These are phyloP conservation scores for Clonostachys rosea DNA, from an alignment of 2,329 filamentous ascomycete species.

Conservation along the genomic window DNA sequence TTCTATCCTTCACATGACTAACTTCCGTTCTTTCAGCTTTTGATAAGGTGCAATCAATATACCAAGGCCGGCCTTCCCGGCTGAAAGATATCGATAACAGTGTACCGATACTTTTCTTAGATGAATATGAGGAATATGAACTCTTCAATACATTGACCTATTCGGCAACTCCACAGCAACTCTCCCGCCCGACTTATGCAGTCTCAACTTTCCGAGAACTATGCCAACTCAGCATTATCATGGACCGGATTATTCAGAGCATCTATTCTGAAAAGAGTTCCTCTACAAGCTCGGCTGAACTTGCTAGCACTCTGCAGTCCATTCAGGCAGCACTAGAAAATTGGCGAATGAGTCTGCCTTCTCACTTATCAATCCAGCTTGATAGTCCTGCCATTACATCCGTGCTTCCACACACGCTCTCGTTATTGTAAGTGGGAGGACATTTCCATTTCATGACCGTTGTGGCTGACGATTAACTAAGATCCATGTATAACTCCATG, in stretches of 20 bases:
- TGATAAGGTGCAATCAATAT: conserved; percentile 51
- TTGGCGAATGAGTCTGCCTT: conserved; percentile 34
- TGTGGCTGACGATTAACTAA: conserved; percentile 1
- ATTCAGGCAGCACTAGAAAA: conserved; percentile 32
- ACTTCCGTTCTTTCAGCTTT: conserved; percentile 8
- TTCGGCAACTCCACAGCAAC: conserved; percentile 15
- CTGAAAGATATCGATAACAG: conserved; percentile 38
- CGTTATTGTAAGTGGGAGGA: too few relatives aligned
- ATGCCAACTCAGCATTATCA: conserved; percentile 37
- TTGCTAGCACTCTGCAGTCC: conserved; percentile 25
- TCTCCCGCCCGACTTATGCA: conserved; percentile 30
- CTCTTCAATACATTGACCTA: conserved; percentile 40
- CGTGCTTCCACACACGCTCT: too few relatives aligned
- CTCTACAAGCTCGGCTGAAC: conserved; percentile 21
- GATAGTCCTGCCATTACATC: too few relatives aligned
- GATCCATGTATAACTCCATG: conserved; percentile 43
- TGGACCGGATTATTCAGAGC: conserved; percentile 38
- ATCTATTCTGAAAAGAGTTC: conserved; percentile 37
- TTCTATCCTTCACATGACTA: too few relatives aligned
- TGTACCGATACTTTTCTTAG: conserved; percentile 40
- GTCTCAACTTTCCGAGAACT: conserved; percentile 34
- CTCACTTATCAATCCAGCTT: conserved; percentile 21
- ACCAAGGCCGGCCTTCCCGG: conserved; percentile 45
- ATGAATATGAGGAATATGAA: conserved; percentile 48
- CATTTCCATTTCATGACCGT: too few relatives aligned